Conservation (phyloP, 805 yeast genomes). For the Maudiozyma bulderi region DNA sequence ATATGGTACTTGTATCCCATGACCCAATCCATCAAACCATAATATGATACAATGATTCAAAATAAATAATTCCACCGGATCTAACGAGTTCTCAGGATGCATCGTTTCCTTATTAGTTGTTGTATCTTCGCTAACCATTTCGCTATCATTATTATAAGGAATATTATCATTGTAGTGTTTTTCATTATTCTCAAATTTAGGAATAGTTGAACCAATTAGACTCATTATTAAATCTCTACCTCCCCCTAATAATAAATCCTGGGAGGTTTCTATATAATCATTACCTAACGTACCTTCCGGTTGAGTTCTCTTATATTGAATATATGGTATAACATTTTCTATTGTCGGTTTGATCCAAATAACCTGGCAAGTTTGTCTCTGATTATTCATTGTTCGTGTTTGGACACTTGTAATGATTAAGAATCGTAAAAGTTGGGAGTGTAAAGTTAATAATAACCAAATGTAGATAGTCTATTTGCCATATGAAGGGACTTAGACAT, state of each 20-base stretch:
- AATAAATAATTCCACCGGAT: slow-evolving; percentile 30
- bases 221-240: slow-evolving; percentile 30
- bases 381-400: slow-evolving; percentile 1
- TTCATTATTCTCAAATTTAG: neutral
- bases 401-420: neutral
- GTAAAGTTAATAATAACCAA: no score
- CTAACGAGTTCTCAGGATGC: slow-evolving; percentile 2
- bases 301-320: slow-evolving; percentile 23
- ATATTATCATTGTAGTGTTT: neutral
- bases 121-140: neutral
- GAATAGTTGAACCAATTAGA: slow-evolving; percentile 5
- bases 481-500: neutral
- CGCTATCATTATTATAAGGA: neutral
- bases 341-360: slow-evolving; percentile 28
- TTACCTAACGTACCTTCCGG: slow-evolving; percentile 12
- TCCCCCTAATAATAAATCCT: slow-evolving; percentile 31
- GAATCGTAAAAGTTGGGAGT: no score
- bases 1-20: slow-evolving; percentile 33
- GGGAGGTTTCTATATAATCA: neutral
- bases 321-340: slow-evolving; percentile 30
- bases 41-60: slow-evolving; percentile 30
- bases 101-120: neutral
- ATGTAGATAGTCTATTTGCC: no score
- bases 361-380: slow-evolving; percentile 14
- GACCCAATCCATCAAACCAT: slow-evolving; percentile 31